Conservation (phyloP, 2,329 filamentous ascomycete species). For the Ceratocystis harringtonii region DNA sequence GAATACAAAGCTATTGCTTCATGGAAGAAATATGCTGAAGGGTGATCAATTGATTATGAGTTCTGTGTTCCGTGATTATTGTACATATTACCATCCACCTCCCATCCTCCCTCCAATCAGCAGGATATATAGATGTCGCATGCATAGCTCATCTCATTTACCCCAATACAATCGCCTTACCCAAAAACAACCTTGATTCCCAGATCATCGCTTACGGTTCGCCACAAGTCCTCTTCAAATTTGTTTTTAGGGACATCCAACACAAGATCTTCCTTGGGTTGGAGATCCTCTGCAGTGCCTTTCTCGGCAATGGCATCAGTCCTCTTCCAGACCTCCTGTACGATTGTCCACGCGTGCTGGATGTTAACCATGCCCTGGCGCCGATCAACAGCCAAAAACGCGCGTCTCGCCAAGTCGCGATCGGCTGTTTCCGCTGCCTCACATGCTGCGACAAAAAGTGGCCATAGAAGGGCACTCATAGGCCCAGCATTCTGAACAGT, state of each 20-base stretch:
- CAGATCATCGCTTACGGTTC: constrained; percentile 41
- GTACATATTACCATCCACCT: background rate
- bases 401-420: constrained; percentile 34
- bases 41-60: background rate
- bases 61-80: constrained; percentile 3
- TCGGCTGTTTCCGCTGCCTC: constrained; percentile 39
- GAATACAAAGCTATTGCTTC: background rate
- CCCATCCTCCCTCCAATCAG: background rate
- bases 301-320: constrained; percentile 27
- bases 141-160: background rate
- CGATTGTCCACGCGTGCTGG: constrained; percentile 43
- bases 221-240: constrained; percentile 34
- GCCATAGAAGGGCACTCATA: constrained; percentile 50
- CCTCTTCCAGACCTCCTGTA: constrained; percentile 46
- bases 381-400: constrained; percentile 38
- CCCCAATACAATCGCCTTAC: constrained; percentile 22
- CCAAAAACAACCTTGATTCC: constrained; percentile 46
- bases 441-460: constrained; percentile 50
- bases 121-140: background rate
- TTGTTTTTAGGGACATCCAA: constrained; percentile 6
- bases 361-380: constrained; percentile 54
- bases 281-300: background rate
- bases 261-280: background rate
- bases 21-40: constrained; percentile 13
- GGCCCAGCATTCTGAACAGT: constrained; percentile 42